phyloP scores from a whole-genome alignment of 2,329 filamentous ascomycete species.

The Fusarium haematococcum region DNA sequence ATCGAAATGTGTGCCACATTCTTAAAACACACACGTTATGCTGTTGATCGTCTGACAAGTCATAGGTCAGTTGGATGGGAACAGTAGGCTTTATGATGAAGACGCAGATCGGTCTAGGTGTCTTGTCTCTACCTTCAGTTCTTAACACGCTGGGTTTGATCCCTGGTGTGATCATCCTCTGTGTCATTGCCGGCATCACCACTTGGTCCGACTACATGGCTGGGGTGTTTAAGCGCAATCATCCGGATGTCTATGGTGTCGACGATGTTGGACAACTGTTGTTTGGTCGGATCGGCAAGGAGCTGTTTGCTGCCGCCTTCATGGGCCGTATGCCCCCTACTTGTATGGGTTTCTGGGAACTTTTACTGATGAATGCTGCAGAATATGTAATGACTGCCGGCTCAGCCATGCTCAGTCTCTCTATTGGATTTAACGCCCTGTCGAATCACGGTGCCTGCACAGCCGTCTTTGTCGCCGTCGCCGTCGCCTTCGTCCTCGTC shows the following conservation, averaged over 20 bases:
- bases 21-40: neutral
- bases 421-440: neutral
- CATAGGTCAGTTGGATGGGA: neutral
- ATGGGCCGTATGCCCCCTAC: neutral
- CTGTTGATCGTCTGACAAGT: neutral
- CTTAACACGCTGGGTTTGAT: neutral
- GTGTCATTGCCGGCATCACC: neutral
- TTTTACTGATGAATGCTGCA: neutral
- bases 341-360: no score
- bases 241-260: neutral
- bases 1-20: neutral
- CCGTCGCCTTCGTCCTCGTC: neutral
- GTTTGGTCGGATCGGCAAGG: neutral
- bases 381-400: neutral
- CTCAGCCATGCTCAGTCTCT: neutral
- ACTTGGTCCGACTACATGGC: neutral
- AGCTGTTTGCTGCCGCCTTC: neutral
- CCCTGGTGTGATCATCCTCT: neutral
- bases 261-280: neutral
- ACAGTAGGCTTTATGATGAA: neutral
- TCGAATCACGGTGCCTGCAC: neutral
- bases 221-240: neutral
- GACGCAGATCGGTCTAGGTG: neutral
- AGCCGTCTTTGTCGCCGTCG: neutral
- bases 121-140: neutral